Conservation (phyloP, 2,329 filamentous ascomycete genomes). For the Aspergillus ochraceus region DNA sequence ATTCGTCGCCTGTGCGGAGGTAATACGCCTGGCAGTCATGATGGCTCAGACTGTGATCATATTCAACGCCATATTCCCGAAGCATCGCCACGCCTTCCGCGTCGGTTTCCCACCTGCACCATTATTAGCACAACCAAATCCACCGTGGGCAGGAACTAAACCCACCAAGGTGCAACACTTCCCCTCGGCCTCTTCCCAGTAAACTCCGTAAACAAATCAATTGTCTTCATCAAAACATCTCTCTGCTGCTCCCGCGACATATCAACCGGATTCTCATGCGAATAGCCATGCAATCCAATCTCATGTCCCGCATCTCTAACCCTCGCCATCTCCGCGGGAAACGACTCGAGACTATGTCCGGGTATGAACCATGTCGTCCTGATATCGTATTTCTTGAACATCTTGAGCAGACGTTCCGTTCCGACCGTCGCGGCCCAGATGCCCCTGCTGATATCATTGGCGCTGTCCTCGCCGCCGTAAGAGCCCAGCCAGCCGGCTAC, state of each 20-base stretch:
- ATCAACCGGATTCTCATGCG: slow-evolving; percentile 70
- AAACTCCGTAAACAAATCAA: slow-evolving; percentile 72
- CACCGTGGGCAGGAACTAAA: no score
- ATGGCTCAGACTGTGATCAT: slow-evolving; percentile 47
- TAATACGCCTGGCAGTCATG: slow-evolving; percentile 48
- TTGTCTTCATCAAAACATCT: slow-evolving; percentile 75
- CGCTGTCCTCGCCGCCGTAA: neutral
- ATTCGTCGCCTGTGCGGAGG: slow-evolving; percentile 38
- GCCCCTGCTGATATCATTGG: slow-evolving; percentile 20
- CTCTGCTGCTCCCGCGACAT: slow-evolving; percentile 76
- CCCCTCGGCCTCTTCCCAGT: slow-evolving; percentile 71
- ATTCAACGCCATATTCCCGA: slow-evolving; percentile 45
- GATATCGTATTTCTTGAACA: slow-evolving; percentile 71
- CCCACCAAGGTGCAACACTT: slow-evolving; percentile 61
- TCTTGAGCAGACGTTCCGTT: slow-evolving; percentile 63
- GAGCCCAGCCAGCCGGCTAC: slow-evolving; percentile 27
- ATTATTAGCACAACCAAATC: no score
- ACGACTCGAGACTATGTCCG: slow-evolving; percentile 64
- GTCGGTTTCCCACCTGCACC: slow-evolving; percentile 62
- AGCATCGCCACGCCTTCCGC: slow-evolving; percentile 59
- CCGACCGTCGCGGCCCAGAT: slow-evolving; percentile 69
- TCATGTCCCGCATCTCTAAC: slow-evolving; percentile 66
- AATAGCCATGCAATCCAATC: slow-evolving; percentile 69
- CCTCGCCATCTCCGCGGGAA: slow-evolving; percentile 63
- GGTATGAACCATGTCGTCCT: slow-evolving; percentile 68